Evolutionary conservation across 2,329 filamentous ascomycete species (phyloP).

Genomic region (Atkinsonella hypoxylon): DNA sequence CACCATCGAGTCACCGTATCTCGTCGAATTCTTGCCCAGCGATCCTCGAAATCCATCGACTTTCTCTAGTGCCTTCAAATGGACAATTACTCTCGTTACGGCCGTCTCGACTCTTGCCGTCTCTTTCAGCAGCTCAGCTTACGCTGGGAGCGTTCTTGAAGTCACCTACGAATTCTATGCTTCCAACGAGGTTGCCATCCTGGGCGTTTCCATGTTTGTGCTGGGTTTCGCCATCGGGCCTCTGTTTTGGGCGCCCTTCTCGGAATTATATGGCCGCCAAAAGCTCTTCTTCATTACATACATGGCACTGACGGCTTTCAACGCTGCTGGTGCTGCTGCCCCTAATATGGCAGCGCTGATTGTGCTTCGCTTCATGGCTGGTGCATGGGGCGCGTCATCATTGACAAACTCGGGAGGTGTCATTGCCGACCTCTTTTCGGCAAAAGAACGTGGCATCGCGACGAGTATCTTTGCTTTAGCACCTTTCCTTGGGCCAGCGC

Average conservation of each 20-base stretch:
- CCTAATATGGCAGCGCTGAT: slow-evolving; percentile 48
- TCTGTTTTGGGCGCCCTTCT: slow-evolving; percentile 53
- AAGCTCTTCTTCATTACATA: slow-evolving; percentile 48
- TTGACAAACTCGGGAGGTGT: slow-evolving; percentile 51
- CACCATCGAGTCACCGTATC: slow-evolving; percentile 53
- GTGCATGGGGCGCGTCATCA: slow-evolving; percentile 49
- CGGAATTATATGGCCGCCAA: slow-evolving; percentile 51
- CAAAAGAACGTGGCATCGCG: slow-evolving; percentile 42
- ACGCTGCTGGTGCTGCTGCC: slow-evolving; percentile 43
- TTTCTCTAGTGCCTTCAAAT: slow-evolving; percentile 47
- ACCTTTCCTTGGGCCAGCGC: slow-evolving; percentile 50
- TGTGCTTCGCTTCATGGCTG: slow-evolving; percentile 57
- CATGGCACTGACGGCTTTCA: slow-evolving; percentile 46
- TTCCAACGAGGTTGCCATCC: slow-evolving; percentile 38
- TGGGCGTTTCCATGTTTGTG: slow-evolving; percentile 54
- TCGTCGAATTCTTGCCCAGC: slow-evolving; percentile 54
- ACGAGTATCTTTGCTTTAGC: slow-evolving; percentile 49
- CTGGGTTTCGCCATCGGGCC: slow-evolving; percentile 51
- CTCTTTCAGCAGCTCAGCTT: slow-evolving; percentile 58
- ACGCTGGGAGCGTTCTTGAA: slow-evolving; percentile 42
- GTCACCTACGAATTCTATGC: slow-evolving; percentile 44
- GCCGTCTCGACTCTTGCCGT: slow-evolving; percentile 58
- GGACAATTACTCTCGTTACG: slow-evolving; percentile 50
- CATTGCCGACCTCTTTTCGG: slow-evolving; percentile 51
- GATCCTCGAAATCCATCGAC: slow-evolving; percentile 57